Evolutionary conservation across 768 basidiomycete genomes (phyloP).

Genomic region (Naganishia kalamii): DNA sequence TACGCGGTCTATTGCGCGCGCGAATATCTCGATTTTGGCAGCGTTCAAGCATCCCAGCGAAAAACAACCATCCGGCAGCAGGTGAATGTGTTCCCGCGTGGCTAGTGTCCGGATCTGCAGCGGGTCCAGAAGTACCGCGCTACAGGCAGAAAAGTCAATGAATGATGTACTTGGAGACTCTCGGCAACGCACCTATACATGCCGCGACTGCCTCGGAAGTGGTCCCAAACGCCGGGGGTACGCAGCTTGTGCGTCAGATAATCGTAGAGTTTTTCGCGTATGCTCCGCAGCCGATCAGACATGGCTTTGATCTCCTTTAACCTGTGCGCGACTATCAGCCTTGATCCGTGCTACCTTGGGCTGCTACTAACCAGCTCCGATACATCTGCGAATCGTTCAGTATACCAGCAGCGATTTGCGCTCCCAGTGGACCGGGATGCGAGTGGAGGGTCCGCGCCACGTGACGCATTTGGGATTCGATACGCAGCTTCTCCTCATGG

Average conservation of each 20-base stretch:
- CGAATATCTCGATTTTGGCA: constrained; percentile 37
- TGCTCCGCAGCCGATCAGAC: constrained; percentile 89
- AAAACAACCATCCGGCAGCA: constrained; percentile 42
- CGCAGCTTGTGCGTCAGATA: constrained; percentile 67
- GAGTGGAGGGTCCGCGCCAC: constrained; percentile 39
- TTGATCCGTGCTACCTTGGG: not conserved
- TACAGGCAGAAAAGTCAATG: not conserved
- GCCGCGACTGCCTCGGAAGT: constrained; percentile 91
- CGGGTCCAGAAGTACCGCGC: constrained; percentile 34
- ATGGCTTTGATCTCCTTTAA: constrained; percentile 86
- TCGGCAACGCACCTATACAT: constrained; percentile 75
- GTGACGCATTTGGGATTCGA: constrained; percentile 42
- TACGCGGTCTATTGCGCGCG: constrained; percentile 35
- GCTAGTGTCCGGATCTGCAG: constrained; percentile 32
- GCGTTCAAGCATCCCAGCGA: constrained; percentile 44
- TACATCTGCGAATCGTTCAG: constrained; percentile 69
- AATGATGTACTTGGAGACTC: not conserved
- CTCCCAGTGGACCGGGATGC: constrained; percentile 45
- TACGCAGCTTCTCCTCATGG: constrained; percentile 33
- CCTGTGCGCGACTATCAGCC: constrained; percentile 44
- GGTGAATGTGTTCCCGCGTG: constrained; percentile 36
- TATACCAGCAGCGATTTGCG: constrained; percentile 51
- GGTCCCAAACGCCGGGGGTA: constrained; percentile 91
- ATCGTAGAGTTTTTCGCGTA: constrained; percentile 77
- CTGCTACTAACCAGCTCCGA: constrained; percentile 64